Evolutionary conservation across 2,329 filamentous ascomycete species (phyloP).

Genomic region (Penicillium brasilianum): DNA sequence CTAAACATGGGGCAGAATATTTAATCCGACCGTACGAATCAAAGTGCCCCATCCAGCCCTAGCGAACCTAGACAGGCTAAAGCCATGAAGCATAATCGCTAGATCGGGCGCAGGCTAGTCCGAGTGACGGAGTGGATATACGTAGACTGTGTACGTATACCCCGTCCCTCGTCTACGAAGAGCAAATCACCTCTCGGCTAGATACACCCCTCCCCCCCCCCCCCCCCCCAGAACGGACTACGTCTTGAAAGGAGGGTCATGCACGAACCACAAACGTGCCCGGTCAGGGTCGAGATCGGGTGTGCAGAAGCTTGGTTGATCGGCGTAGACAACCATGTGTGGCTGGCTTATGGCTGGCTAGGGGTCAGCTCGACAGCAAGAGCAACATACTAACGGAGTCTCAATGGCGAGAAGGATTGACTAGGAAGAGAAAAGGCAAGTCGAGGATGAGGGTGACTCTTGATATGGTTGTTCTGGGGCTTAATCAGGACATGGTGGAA

Average conservation of each 20-base stretch:
- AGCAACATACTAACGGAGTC: not conserved
- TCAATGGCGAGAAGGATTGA: not conserved
- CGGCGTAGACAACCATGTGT: slow-evolving; percentile 12
- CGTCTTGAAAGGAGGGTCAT: slow-evolving; percentile 6
- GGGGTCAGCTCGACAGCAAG: not conserved
- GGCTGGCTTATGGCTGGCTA: slow-evolving; percentile 3
- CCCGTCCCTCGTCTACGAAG: slow-evolving; percentile 14
- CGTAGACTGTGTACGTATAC: slow-evolving; percentile 34
- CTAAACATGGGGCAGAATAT: slow-evolving; percentile 28
- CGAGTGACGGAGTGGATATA: slow-evolving; percentile 23
- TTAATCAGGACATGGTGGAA: not conserved
- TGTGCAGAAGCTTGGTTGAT: slow-evolving; percentile 28
- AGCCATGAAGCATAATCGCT: slow-evolving; percentile 17
- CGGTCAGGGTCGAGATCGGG: slow-evolving; percentile 20
- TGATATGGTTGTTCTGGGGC: not conserved
- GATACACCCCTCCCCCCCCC: slow-evolving; percentile 6
- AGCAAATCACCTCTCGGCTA: slow-evolving; percentile 28
- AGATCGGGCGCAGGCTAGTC: slow-evolving; percentile 22
- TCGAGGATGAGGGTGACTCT: not conserved
- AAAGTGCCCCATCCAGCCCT: slow-evolving; percentile 7
- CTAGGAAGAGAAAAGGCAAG: no score
- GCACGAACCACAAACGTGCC: slow-evolving; percentile 16
- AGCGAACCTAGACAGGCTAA: slow-evolving; percentile 12
- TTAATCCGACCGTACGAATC: slow-evolving; percentile 20
- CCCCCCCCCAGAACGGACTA: slow-evolving; percentile 6